These are phyloP conservation scores for Metschnikowia noctiluminum DNA, from an alignment of 805 yeast genomes.

Conservation along the genomic window DNA sequence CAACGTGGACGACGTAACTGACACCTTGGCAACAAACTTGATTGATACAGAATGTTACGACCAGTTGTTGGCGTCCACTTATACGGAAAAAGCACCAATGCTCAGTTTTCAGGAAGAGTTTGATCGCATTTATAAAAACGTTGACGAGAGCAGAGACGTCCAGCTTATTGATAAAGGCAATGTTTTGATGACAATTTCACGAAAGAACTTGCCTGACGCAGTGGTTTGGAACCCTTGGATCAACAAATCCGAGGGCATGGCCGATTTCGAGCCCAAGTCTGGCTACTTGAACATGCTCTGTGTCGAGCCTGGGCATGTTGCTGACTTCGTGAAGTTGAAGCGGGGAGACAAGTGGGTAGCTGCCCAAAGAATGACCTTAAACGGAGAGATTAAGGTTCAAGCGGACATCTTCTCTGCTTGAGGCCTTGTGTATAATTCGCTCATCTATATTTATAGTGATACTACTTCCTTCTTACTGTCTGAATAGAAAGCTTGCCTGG, in stretches of 20 bases:
- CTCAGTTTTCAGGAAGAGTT: constrained; percentile 71
- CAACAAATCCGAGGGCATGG: constrained; percentile 76
- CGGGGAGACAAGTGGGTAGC: constrained; percentile 81
- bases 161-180: constrained; percentile 71
- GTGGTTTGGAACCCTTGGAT: constrained; percentile 99
- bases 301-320: constrained; percentile 90
- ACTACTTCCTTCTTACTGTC: too few species aligned
- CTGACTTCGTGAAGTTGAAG: constrained; percentile 55
- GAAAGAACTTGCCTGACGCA: constrained; percentile 60
- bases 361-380: constrained; percentile 54
- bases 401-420: constrained; percentile 34
- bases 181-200: constrained; percentile 63
- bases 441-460: too few species aligned
- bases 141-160: constrained; percentile 50
- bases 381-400: constrained; percentile 62
- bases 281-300: constrained; percentile 90
- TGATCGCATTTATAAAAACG: constrained; percentile 76
- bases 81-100: constrained; percentile 72
- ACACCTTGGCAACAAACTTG: constrained; percentile 72
- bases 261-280: constrained; percentile 79
- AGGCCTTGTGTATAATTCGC: background rate
- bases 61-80: constrained; percentile 62
- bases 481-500: too few species aligned
- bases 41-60: constrained; percentile 72
- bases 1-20: constrained; percentile 71